Percentiles rank a stretch among this genome's conserved stretches.
These are phyloP conservation scores for Nakaseomyces bracarensis DNA, from an alignment of 1,139 yeast species.

Conservation along the genomic window DNA sequence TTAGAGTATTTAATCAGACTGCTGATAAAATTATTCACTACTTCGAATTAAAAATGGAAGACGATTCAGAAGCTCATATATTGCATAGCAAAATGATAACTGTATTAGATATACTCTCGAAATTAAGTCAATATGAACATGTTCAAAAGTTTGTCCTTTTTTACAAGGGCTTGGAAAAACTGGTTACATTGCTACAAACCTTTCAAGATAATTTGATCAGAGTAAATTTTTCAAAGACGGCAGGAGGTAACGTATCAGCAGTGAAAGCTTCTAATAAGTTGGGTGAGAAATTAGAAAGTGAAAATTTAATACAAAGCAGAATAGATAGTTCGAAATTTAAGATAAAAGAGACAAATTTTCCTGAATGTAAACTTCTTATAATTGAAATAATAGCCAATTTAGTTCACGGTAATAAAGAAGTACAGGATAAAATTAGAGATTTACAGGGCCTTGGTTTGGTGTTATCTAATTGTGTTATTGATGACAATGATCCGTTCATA, in stretches of 20 bases:
- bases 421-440: constrained; percentile 62
- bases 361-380: constrained; percentile 51
- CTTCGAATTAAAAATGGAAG: constrained; percentile 18
- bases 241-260: constrained; percentile 25
- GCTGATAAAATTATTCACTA: constrained; percentile 19
- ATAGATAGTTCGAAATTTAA: constrained; percentile 18
- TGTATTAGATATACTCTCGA: constrained; percentile 44
- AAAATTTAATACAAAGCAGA: constrained; percentile 14
- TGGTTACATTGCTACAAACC: constrained; percentile 40
- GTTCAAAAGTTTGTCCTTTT: constrained; percentile 45
- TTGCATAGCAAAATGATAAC: constrained; percentile 22
- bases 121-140: constrained; percentile 43
- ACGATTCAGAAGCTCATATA: constrained; percentile 16
- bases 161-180: constrained; percentile 41
- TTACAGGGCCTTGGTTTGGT: constrained; percentile 63
- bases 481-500: constrained; percentile 79
- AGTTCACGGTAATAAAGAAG: constrained; percentile 41
- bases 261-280: constrained; percentile 27
- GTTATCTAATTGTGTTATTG: constrained; percentile 76
- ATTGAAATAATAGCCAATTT: constrained; percentile 55
- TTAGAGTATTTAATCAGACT: constrained; percentile 34
- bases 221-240: constrained; percentile 19
- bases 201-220: constrained; percentile 43
- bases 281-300: constrained; percentile 24
- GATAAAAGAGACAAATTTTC: constrained; percentile 39